Base-by-base conservation (phyloP, 2,329 filamentous ascomycete genomes). In the Fusarium transvaalense region DNA sequence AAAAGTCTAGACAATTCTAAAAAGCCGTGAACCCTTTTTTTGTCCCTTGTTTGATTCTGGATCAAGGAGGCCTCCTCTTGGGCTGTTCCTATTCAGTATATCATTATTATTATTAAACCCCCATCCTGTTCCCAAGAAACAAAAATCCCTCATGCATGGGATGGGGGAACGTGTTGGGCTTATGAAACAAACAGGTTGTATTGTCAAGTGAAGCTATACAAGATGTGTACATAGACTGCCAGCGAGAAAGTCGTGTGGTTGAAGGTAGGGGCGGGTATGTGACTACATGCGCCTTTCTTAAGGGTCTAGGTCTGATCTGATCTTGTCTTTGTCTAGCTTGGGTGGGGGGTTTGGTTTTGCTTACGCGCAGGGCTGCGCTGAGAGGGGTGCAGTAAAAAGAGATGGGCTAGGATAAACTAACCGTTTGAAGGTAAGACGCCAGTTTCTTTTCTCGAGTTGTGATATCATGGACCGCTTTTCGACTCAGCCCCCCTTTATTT, bases 211-310 rank as follows among this genome's bases (percentile, higher is more conserved):
- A 71, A 19, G 68, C 60, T 71, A 57, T 71, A 71, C 68, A 68
- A 53, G 59, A 58, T 31, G 50, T 55, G 64, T 71, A 71, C 68
- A 46, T 35, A 27, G 50, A 37, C 54, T 21, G 23, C 34, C 64
- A 42, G 68, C 64, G 19, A 66, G 32, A 62, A 63, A 21, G 37
- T 71, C 43, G 68, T 65, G 67, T 58, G 45, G 68, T 66, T 65
- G 55, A 65, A 9, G 64, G 68, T 64, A 53, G 41, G 32, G 17
- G 19, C 39, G 17, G 56, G 64, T 70, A 68, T 48, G 56, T 17
- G 37, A 51, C 64, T 71, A 71, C 67, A 61, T 56, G 48, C n/a
- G n/a, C 6, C 27, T 29, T 25, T 47, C 43, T 46, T 57, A 66
- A 32, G 39, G 38, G 17, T 25, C n/a, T 50, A 31, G 38, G 17